phyloP scores from a whole-genome alignment of 176 grass and related monocot genomes.

The Phoenix dactylifera region DNA sequence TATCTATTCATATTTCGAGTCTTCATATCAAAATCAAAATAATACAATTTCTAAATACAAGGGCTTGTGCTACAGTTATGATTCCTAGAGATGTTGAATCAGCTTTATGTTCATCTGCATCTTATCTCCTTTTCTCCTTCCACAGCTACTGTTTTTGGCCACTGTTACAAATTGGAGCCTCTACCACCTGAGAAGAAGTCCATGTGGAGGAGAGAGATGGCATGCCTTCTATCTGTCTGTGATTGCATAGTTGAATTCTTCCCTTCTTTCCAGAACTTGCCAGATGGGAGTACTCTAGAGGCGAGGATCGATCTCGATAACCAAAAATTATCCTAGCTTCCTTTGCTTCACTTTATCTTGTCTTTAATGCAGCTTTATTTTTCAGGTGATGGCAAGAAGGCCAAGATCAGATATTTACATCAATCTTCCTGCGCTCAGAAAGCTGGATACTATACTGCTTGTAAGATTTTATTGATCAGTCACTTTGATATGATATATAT shows the following conservation, averaged over 20 bases:
- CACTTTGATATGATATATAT: too few species aligned
- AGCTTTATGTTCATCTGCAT: neutral
- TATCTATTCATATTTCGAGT: too few species aligned
- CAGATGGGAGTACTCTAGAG: conserved; percentile 80
- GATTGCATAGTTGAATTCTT: conserved; percentile 97
- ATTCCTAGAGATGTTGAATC: neutral
- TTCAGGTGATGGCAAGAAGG: conserved; percentile 81
- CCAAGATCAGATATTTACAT: conserved; percentile 93
- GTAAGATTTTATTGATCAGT: conserved; percentile 24
- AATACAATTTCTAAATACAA: too few species aligned
- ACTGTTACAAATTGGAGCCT: conserved; percentile 74
- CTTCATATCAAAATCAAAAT: too few species aligned
- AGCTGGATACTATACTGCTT: conserved; percentile 84
- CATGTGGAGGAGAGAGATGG: conserved; percentile 98
- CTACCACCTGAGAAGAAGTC: conserved; percentile 66
- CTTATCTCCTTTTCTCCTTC: neutral
- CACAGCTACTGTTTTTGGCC: conserved; percentile 83
- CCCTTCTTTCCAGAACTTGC: conserved; percentile 65
- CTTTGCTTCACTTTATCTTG: neutral
- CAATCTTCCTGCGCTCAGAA: conserved; percentile 89
- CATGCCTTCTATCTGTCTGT: conserved; percentile 83
- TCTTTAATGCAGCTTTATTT: neutral
- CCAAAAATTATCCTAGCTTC: too few species aligned
- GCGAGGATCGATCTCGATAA: conserved; percentile 24
- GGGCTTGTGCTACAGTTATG: too few species aligned